Base-by-base conservation (phyloP, 176 grass and related monocot species). In the Musa acuminata region DNA sequence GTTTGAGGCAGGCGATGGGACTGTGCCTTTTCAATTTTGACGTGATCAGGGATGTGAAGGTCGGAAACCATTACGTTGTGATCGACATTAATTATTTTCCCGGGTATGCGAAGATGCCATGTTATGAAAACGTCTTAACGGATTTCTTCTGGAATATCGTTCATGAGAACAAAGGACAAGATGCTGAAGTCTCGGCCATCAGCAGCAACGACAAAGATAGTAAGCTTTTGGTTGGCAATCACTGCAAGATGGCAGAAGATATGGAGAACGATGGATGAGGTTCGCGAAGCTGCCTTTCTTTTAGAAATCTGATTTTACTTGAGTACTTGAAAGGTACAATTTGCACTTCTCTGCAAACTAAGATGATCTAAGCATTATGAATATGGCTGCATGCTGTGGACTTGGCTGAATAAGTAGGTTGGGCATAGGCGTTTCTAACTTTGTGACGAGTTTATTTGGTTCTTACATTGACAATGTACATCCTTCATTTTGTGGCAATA, bases 1-100 rank as follows among this genome's bases (percentile, higher is more conserved):
- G 86, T 4, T 87, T 96, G 13, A 84, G 88, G 67, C 88, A 75
- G 22, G 92, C 92, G 10, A 74, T 96, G 54, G 88, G 88, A 21
- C 84, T 96, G 59, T 86, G 86, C 21, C 83, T 96, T 69, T 96
- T 96, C 83, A 96, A 96, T 76, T 43, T 43, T 43, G 35, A 43
- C 35, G 35, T 43, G 35, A 43, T 43, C 35, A 91, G 91, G 59
- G 92, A 96, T 78, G 80, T 96, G 86, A 96, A n/a, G 29, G 27
- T 69, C 1, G 66, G 66, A 27, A 69, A 69, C 12, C 66, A 27
- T 14, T 69, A 69, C 24, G 26, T 69, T 35, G 24, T 69, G 0
- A 69, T 69, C 29, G 66, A 69, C 66, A 69, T 69, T 17, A 69
- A 69, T 13, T 69, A 69, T 27, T 69, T 69, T 69, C 66, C 66